Conservation (phyloP, 345 rosid species). For the Salix exigua region DNA sequence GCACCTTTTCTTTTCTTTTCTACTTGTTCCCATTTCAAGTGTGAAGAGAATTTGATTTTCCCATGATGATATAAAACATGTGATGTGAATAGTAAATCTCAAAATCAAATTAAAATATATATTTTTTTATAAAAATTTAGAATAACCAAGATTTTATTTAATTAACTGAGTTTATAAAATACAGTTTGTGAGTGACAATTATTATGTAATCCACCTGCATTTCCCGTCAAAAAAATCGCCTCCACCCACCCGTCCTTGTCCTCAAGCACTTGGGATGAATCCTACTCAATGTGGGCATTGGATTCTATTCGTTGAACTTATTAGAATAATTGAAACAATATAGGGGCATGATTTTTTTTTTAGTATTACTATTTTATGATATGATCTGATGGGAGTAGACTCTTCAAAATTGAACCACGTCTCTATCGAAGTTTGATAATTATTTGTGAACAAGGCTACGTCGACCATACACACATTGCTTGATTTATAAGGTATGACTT, state of each 20-base stretch:
- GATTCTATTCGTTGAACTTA: neutral
- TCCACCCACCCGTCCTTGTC: neutral
- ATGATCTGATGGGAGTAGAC: neutral
- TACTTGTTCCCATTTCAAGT: no score
- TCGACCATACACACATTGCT: no score
- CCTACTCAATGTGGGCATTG: neutral
- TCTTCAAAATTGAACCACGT: neutral
- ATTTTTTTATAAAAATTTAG: no score
- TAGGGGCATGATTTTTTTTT: neutral
- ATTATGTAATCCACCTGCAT: neutral
- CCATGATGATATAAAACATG: no score
- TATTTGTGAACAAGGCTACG: neutral
- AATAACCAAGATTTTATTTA: fast-evolving
- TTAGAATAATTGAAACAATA: neutral
- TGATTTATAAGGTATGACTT: no score
- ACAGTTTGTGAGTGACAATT: no score
- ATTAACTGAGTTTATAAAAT: no score
- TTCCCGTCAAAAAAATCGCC: neutral
- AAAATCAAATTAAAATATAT: fast-evolving
- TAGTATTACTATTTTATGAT: neutral
- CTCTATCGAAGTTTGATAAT: neutral
- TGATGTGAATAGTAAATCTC: fast-evolving
- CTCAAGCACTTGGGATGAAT: no score
- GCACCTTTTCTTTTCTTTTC: no score
- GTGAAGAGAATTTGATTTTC: no score